Evolutionary conservation across 495 filamentous ascomycete genomes (phyloP), one percentile per base, ranked within the genome.

Genomic region (Recurvomyces mirabilis): DNA sequence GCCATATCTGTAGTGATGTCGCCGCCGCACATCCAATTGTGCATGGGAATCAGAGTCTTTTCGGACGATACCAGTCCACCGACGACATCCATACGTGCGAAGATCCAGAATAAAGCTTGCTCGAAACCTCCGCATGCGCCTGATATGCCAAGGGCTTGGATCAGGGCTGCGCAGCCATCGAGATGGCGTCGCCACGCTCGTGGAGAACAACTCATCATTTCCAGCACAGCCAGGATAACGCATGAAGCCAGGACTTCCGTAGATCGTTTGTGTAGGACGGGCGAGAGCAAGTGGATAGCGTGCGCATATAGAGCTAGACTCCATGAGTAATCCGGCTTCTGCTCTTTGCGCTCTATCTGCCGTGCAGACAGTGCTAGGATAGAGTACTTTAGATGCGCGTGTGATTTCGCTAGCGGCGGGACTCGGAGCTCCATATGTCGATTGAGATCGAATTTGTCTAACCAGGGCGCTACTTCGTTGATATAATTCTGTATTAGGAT

Each of bases 141-240:
- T 20, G 51, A 37, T 18, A 53, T 49, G 10, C 33, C 40, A 15
- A 53, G 30, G 3, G 50, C 44, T 34, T 44, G 36, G n/a, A 53
- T 43, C 13, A 53, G 40, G 5, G 46, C 45, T 4, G 49, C 49
- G 19, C 43, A 51, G 25, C 51, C 51, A 28, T 54, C 51, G 19
- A 54, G 41, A 38, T 54, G 51, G 9, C 51, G 21, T 7, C 37
- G n/a, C 51, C 51, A 54, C 7, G 41, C 51, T 31, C 38, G 42
- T 2, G 51, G 51, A 28, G 51, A 50, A 33, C 51, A 54, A 30
- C 51, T 54, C 22, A 50, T 26, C 51, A 54, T 54, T 25, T 54
- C 51, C n/a, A 54, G 24, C 2, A 54, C 51, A 22, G 29, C 42
- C 4, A 54, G 46, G 1, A 54, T 47, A 6, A 54, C 23, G 31